phyloP scores from a whole-genome alignment of 371 early-diverging fungal species.

The Mucor piriformis region DNA sequence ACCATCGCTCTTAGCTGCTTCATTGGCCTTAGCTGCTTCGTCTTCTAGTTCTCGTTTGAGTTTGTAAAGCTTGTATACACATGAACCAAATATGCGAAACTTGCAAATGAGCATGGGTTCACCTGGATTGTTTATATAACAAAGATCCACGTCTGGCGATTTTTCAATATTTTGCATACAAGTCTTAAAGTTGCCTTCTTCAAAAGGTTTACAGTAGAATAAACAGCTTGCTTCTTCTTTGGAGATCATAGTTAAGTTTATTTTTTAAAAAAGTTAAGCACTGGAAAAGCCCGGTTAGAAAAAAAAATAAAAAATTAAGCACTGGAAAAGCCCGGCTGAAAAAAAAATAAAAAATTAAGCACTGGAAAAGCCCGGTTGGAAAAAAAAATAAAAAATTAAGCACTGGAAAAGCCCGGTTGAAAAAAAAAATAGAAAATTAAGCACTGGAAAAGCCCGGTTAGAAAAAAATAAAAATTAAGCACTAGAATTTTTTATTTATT shows the following conservation, averaged over 20 bases:
- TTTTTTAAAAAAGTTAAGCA: not conserved
- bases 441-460: no score
- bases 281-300: slow-evolving; percentile 6
- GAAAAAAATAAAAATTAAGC: no score
- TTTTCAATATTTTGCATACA: slow-evolving; percentile 4
- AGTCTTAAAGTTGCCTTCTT: not conserved
- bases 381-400: no score
- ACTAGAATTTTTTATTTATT: no score
- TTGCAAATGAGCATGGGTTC: slow-evolving; percentile 6
- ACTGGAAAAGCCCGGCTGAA: no score
- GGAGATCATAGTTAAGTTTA: slow-evolving; percentile 1
- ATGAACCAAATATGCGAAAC: slow-evolving; percentile 8
- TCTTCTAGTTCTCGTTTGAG: slow-evolving; percentile 5
- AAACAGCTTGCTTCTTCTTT: slow-evolving; percentile 19
- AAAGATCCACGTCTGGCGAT: slow-evolving; percentile 3
- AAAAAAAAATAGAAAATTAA: no score
- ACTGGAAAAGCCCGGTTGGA: no score
- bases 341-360: no score
- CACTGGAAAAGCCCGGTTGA: no score
- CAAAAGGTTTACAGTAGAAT: slow-evolving; percentile 11
- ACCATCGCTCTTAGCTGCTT: no score
- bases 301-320: no score
- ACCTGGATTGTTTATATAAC: not conserved
- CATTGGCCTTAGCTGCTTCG: no score
- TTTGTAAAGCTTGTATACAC: slow-evolving; percentile 15